Base-by-base conservation (phyloP, 2,329 filamentous ascomycete species). In the Colletotrichum sansevieriae region DNA sequence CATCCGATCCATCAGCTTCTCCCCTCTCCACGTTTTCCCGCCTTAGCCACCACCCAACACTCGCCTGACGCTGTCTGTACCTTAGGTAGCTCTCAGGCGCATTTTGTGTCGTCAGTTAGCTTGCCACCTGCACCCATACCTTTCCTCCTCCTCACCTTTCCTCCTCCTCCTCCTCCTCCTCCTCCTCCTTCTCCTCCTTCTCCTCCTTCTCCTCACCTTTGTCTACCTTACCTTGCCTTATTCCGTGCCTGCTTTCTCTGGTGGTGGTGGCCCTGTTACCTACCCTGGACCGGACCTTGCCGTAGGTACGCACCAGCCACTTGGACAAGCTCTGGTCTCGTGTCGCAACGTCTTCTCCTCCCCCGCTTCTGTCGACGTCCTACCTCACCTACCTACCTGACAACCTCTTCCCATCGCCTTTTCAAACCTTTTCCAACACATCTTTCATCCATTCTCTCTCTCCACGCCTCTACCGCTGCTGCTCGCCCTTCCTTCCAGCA, bases 241-340 rank as follows among this genome's bases (percentile, higher is more conserved):
- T 22, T 51, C 10, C 37, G 37, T 51, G 47, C 25, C 47, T 52
- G n/a, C 47, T 11, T 29, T 29, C 47, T 15, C 44, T 35, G 25
- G 8, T 37, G 25, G 18, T 46, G 51, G 41, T 57, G 52, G 61
- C 61, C 51, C 51, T 63, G 46, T 62, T 41, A 63, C 58, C 49
- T 35, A 69, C 66, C 41, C 63, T 55, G 62, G 55, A 54, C 65
- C 63, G 49, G 63, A 65, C 66, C 66, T 49, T 66, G 59, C 49
- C 57, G 49, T 67, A 61, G 46, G 29, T 61, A 65, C 62, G 57
- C 67, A 62, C 62, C 70, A 70, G 65, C 67, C 70, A 70, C 67
- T 70, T 64, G 46, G 64, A 68, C 70, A 68, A 70, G 68, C 68
- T 71, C 65, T 71, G 67, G 67, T 71, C 68, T 70, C 68, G 68